These are phyloP conservation scores for Trichoderma sp. DNA, from an alignment of 2,329 filamentous ascomycete genomes.

Conservation along the genomic window DNA sequence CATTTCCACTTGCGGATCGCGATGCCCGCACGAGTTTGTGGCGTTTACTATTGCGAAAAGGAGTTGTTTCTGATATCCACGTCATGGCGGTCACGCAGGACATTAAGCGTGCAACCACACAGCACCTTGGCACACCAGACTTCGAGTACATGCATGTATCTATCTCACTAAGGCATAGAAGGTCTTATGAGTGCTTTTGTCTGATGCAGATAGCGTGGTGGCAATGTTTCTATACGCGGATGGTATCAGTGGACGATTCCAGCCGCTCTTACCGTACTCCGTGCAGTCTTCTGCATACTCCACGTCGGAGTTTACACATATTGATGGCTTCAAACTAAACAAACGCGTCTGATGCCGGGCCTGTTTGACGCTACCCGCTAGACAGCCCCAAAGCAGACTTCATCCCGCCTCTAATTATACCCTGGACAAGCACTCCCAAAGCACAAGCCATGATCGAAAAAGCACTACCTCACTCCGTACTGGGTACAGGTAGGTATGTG, in stretches of 20 bases:
- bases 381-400: neutral
- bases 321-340: neutral
- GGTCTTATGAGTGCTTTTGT: neutral
- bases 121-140: neutral
- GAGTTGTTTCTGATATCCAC: neutral
- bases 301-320: neutral
- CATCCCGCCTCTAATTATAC: neutral
- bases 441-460: neutral
- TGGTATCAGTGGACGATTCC: neutral
- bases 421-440: neutral
- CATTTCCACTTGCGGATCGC: neutral
- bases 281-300: neutral
- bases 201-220: neutral
- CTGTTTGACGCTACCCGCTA: neutral
- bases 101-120: neutral
- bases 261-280: neutral
- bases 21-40: neutral
- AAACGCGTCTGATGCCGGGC: neutral
- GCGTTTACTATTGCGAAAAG: neutral
- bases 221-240: neutral
- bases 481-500: neutral
- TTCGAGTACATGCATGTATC: neutral
- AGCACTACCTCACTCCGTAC: neutral
- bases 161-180: neutral
- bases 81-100: neutral